These are phyloP conservation scores for Huntiella savannae DNA, from an alignment of 2,329 filamentous ascomycete genomes.

Conservation along the genomic window DNA sequence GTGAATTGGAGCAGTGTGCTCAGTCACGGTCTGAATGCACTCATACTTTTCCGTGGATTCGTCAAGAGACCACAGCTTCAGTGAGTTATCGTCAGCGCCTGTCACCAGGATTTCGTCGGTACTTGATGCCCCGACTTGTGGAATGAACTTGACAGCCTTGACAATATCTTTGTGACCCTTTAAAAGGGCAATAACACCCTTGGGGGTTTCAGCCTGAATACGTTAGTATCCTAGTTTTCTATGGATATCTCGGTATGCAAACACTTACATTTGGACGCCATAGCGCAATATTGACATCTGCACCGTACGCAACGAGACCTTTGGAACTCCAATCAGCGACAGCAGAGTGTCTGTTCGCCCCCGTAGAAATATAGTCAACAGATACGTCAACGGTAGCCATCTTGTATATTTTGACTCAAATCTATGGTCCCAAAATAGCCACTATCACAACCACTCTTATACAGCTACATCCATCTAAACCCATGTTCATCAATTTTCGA, in stretches of 20 bases:
- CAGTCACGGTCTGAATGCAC: conserved; percentile 32
- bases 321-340: conserved; percentile 71
- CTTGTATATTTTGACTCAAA: background rate
- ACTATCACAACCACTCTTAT: background rate
- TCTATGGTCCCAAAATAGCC: conserved; percentile 10
- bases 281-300: conserved; percentile 71
- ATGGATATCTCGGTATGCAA: background rate
- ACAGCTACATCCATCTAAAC: background rate
- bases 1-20: conserved; percentile 61
- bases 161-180: conserved; percentile 62
- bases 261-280: conserved; percentile 60
- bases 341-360: conserved; percentile 76
- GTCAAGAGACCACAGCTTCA: conserved; percentile 45
- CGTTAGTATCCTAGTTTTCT: background rate
- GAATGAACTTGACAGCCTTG: conserved; percentile 65
- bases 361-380: conserved; percentile 44
- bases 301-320: conserved; percentile 69
- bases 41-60: conserved; percentile 17
- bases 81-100: conserved; percentile 61
- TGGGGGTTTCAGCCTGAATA: conserved; percentile 19
- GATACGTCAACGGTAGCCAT: background rate
- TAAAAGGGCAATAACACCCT: conserved; percentile 48
- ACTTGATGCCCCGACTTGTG: conserved; percentile 27
- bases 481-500: conserved; percentile 6
- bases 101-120: conserved; percentile 28